These are phyloP conservation scores for Sanguinoderma infundibulare DNA, from an alignment of 1,284 basidiomycete species.

Conservation along the genomic window DNA sequence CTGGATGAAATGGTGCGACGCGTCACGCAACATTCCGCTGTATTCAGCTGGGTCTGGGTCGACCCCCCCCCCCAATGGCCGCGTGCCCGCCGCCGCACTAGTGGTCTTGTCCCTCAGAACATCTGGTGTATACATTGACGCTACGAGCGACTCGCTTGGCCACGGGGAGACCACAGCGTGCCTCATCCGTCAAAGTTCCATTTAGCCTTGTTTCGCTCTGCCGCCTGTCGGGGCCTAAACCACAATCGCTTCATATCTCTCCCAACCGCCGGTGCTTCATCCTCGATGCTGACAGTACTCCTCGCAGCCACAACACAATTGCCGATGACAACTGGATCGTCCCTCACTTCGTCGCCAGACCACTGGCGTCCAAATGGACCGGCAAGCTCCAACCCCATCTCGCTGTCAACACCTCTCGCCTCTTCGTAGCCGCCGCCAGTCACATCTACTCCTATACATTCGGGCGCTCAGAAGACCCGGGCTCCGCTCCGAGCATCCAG, in stretches of 20 bases:
- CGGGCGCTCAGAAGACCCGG: constrained; percentile 32
- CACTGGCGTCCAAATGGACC: constrained; percentile 66
- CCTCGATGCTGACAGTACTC: background rate
- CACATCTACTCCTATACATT: constrained; percentile 65
- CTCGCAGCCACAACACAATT: constrained; percentile 51
- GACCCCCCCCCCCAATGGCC: background rate
- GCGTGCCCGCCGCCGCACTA: background rate
- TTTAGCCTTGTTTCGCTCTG: background rate
- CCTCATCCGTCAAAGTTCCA: background rate
- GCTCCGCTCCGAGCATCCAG: constrained; percentile 46
- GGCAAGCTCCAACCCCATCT: constrained; percentile 62
- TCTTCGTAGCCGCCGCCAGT: constrained; percentile 67
- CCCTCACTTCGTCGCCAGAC: constrained; percentile 63
- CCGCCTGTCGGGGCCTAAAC: no score
- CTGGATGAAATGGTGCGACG: background rate
- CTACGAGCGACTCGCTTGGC: background rate
- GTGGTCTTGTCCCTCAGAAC: background rate
- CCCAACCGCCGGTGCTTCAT: no score
- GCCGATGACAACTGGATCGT: constrained; percentile 60
- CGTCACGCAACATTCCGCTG: background rate
- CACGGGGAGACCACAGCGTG: background rate
- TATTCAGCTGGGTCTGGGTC: background rate
- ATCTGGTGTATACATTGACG: background rate
- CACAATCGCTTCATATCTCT: background rate
- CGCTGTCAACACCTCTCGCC: constrained; percentile 57